Evolutionary conservation across 1,284 basidiomycete species (phyloP).

Genomic region (Retiboletus flavoniger): DNA sequence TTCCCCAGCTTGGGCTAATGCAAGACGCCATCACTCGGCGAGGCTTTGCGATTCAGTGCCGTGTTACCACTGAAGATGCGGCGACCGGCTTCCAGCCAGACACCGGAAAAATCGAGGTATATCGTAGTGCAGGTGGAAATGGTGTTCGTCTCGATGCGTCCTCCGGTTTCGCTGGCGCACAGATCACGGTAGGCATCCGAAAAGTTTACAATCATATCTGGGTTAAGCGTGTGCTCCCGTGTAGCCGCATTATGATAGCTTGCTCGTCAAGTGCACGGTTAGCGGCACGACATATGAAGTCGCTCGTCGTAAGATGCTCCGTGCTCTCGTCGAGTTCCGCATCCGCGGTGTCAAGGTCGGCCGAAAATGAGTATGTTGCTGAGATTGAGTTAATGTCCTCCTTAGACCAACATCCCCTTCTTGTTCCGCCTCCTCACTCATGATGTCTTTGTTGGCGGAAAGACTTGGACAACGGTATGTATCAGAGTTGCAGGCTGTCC

Average conservation of each 20-base stretch:
- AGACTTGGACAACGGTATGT: conserved; percentile 95
- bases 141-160: conserved; percentile 97
- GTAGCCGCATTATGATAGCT: conserved; percentile 95
- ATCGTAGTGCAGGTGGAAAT: conserved; percentile 97
- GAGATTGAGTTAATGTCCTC: neutral
- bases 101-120: conserved; percentile 99
- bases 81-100: conserved; percentile 93
- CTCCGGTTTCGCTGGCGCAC: conserved; percentile 98
- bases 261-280: conserved; percentile 96
- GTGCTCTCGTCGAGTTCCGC: conserved; percentile 98
- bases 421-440: conserved; percentile 98
- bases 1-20: conserved; percentile 94
- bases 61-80: conserved; percentile 99
- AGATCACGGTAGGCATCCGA: conserved; percentile 80
- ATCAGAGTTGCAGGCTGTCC: neutral
- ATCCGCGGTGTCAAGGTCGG: conserved; percentile 95
- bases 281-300: conserved; percentile 99
- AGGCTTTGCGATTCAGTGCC: conserved; percentile 98
- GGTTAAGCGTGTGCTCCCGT: neutral
- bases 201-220: neutral
- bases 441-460: conserved; percentile 92
- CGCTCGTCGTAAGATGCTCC: conserved; percentile 97
- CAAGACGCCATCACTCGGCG: conserved; percentile 96
- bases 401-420: conserved; percentile 97
- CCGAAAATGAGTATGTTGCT: neutral